A percentile compares a stretch with the other conserved stretches of the same genome.
Conservation (phyloP, 768 basidiomycete species). For the Mycena metata region DNA sequence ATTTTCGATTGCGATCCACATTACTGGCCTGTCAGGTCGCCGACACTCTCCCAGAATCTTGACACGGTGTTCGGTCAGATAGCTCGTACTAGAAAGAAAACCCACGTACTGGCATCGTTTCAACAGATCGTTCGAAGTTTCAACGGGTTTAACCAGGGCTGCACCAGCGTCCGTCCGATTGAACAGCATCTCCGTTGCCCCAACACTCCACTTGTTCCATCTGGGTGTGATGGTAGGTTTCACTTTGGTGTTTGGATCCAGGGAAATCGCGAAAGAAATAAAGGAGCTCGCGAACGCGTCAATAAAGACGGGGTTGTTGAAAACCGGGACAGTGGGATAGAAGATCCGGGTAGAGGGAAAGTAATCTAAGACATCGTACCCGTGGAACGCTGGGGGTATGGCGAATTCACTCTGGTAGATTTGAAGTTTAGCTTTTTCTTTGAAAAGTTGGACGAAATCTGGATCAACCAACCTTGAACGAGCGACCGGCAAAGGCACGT, state of each 20-base stretch:
- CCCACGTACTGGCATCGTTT: conserved; percentile 10
- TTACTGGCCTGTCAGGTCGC: conserved; percentile 1
- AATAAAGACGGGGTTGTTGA: too few relatives aligned
- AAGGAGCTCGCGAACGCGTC: too few relatives aligned
- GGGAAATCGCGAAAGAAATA: conserved; percentile 22
- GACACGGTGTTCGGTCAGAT: background rate
- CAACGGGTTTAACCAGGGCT: background rate
- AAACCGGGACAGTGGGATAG: too few relatives aligned
- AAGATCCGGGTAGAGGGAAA: too few relatives aligned
- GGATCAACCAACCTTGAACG: conserved; percentile 40
- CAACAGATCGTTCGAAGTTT: background rate
- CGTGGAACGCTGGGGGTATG: too few relatives aligned
- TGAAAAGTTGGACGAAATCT: background rate
- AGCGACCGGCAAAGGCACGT: conserved; percentile 40
- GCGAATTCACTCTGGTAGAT: conserved; percentile 32
- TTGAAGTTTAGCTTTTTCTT: too few relatives aligned
- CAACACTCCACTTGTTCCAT: conserved; percentile 14
- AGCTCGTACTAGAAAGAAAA: background rate
- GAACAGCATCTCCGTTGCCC: conserved; percentile 23
- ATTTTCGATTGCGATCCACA: too few relatives aligned
- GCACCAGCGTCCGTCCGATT: conserved; percentile 15
- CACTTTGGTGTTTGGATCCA: conserved; percentile 16
- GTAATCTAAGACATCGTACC: too few relatives aligned
- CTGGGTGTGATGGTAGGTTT: conserved; percentile 14
- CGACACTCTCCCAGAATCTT: conserved; percentile 24